Evolutionary conservation across 1,139 yeast species (phyloP), one percentile per base, ranked within the genome.

Genomic region (Protomyces lactucae-debilis): DNA sequence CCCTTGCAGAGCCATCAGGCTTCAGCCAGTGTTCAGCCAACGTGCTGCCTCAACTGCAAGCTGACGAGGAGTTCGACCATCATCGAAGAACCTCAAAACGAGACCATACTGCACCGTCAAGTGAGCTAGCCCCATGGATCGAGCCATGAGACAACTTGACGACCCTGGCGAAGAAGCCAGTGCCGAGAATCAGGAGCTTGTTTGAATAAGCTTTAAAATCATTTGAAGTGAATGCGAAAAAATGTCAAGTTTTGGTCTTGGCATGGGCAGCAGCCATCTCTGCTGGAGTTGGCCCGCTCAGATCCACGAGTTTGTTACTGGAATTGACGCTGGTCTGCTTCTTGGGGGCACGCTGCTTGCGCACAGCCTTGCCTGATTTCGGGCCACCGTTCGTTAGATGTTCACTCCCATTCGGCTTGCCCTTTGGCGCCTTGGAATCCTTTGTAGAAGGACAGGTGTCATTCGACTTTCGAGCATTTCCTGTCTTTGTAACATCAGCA

Each of bases 201-300:
- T 28, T 1, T 28, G 32, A 28, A 28, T 3, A 28, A 28, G 32
- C 32, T 28, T 6, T 4, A 6, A 28, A 28, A 28, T 1, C 8
- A 4, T 28, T 28, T 3, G 8, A 28, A 46, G 12, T 35, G 57
- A 16, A 4, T 28, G 32, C 32, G 3, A 4, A 28, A 28, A 28
- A 4, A 4, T 4, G 32, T 59, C 57, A 59, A 12, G 57, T 59
- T 52, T 52, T 59, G 4, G 52, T 39, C 23, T 43, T 52, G 12
- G 55, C 51, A 21, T 43, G 48, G 25, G 39, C 36, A 12, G 63
- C 63, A 14, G 63, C 63, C 63, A 59, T 59, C 23, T 59, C 63
- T 5, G 63, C 63, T 14, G 63, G 63, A n/a, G 63, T 59, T 3
- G 63, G 63, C 18, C 63, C 63, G 37, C 52, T 59, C 12, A 16